Percentiles rank a stretch among this genome's conserved stretches.
These are phyloP conservation scores for Leccinum pseudoinsigne DNA, from an alignment of 1,284 basidiomycete genomes.

Conservation along the genomic window DNA sequence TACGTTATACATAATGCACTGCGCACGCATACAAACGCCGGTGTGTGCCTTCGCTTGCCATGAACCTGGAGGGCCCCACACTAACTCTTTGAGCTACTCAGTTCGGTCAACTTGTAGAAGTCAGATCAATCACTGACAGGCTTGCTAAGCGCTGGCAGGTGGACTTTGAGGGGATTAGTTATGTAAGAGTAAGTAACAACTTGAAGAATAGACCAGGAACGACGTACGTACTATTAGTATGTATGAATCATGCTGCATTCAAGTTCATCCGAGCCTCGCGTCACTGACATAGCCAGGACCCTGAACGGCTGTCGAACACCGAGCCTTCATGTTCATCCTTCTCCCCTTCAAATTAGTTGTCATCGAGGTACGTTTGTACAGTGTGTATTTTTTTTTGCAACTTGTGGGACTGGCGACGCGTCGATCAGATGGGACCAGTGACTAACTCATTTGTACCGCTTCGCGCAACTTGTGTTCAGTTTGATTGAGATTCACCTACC, in stretches of 20 bases:
- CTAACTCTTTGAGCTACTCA: background rate
- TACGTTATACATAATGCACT: no score
- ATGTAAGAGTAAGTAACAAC: no score
- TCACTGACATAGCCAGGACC: background rate
- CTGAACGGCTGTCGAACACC: background rate
- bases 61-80: no score
- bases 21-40: no score
- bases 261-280: background rate
- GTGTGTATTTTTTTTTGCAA: no score
- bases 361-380: no score
- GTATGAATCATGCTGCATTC: background rate
- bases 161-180: background rate
- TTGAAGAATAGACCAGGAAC: background rate
- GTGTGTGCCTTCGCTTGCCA: no score
- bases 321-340: no score
- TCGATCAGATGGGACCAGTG: no score
- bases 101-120: background rate
- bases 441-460: no score
- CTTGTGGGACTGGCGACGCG: no score
- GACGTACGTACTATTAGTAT: background rate
- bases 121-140: background rate
- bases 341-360: no score
- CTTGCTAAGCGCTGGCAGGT: background rate
- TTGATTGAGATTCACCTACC: background rate
- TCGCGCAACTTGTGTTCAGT: background rate